Evolutionary conservation across 805 yeast species (phyloP).

Genomic region (Cyberlindnera xishuangbannaensis): DNA sequence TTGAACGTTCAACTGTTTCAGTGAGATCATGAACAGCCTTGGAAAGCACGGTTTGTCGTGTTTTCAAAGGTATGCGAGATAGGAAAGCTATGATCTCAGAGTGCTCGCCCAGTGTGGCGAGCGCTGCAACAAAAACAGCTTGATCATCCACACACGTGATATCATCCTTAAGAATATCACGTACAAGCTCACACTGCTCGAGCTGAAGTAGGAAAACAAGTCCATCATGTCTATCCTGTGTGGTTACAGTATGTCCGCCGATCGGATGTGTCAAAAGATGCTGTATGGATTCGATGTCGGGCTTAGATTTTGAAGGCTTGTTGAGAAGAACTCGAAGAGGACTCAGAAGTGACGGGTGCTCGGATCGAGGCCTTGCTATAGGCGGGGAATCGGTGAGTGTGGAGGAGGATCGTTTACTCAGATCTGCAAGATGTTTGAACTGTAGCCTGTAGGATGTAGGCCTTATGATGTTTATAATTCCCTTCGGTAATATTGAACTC

Average conservation of each 20-base stretch:
- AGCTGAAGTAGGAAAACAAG: conserved; percentile 7
- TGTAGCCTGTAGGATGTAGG: too few species aligned
- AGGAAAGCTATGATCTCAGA: conserved; percentile 1
- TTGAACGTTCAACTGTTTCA: not conserved
- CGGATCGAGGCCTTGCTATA: too few species aligned
- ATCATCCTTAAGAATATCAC: conserved; percentile 3
- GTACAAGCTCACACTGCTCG: conserved; percentile 11
- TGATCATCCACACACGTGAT: not conserved
- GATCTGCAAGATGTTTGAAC: too few species aligned
- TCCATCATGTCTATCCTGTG: conserved; percentile 3
- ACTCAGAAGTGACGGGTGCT: too few species aligned
- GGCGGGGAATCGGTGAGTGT: too few species aligned
- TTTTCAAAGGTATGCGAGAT: not conserved
- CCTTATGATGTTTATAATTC: not conserved
- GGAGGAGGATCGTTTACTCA: too few species aligned
- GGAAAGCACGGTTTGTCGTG: not conserved
- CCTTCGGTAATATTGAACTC: conserved; percentile 4
- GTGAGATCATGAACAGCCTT: conserved; percentile 4
- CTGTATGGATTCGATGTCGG: conserved; percentile 6
- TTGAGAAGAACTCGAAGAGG: not conserved
- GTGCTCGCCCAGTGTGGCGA: not conserved
- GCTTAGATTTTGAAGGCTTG: not conserved
- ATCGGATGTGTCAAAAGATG: not conserved
- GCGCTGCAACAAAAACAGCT: not conserved
- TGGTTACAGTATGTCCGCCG: not conserved